phyloP scores from a whole-genome alignment of 2,329 filamentous ascomycete genomes.

The Penicillium sclerotigenum region DNA sequence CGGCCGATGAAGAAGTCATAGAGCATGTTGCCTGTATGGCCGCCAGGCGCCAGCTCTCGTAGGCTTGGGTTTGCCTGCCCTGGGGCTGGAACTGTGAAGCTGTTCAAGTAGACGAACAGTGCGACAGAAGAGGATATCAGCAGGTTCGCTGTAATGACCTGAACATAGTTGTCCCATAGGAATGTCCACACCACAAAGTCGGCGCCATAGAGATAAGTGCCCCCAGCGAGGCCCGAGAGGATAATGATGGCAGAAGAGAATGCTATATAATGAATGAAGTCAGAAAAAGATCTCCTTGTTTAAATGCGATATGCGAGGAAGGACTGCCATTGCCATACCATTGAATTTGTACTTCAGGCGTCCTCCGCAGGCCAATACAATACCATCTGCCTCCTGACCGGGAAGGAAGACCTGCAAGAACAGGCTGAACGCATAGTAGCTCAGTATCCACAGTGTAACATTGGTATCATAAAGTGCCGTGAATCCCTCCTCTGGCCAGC shows the following conservation, averaged over 20 bases:
- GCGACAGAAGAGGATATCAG: constrained; percentile 71
- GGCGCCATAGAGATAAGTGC: constrained; percentile 72
- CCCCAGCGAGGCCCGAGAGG: constrained; percentile 66
- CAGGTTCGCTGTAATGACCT: constrained; percentile 79
- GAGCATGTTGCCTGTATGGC: constrained; percentile 75
- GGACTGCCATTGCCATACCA: constrained; percentile 45
- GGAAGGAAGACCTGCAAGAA: constrained; percentile 74
- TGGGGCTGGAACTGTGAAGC: constrained; percentile 68
- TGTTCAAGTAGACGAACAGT: constrained; percentile 74
- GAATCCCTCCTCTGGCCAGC: constrained; percentile 72
- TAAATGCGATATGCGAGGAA: background rate
- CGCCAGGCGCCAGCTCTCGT: constrained; percentile 78
- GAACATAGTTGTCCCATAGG: constrained; percentile 85
- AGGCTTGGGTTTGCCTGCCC: constrained; percentile 63
- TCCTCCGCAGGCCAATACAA: constrained; percentile 66
- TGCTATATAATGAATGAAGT: constrained; percentile 48
- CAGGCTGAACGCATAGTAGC: constrained; percentile 74
- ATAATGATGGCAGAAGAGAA: constrained; percentile 73
- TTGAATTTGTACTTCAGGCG: constrained; percentile 80
- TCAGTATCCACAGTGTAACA: constrained; percentile 66
- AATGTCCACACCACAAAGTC: constrained; percentile 88
- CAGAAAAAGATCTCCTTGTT: background rate
- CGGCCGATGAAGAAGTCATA: constrained; percentile 98
- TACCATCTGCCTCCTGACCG: constrained; percentile 67
- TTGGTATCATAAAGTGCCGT: constrained; percentile 67